Conservation (phyloP, 1,284 basidiomycete genomes). For the Ustilago lituana region DNA sequence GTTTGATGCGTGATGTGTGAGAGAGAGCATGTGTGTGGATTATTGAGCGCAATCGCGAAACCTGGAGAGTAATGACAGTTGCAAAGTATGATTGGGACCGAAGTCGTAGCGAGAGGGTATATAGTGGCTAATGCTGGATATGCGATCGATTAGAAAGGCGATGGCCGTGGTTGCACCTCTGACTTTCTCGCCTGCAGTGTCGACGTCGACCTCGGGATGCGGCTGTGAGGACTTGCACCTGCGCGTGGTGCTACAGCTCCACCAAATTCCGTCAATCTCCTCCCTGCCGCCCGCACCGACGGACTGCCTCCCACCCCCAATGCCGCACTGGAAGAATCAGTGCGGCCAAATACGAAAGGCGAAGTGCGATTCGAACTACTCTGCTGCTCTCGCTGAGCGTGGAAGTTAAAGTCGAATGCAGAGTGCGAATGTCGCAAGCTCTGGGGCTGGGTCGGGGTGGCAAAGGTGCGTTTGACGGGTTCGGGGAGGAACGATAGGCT, state of each 20-base stretch:
- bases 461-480: constrained; percentile 33
- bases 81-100: too few species aligned
- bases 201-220: constrained; percentile 23
- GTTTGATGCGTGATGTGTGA: too few species aligned
- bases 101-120: too few species aligned
- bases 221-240: constrained; percentile 13
- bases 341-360: constrained; percentile 23
- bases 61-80: too few species aligned
- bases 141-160: constrained; percentile 7
- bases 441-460: constrained; percentile 1
- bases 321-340: neutral
- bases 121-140: neutral
- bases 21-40: too few species aligned
- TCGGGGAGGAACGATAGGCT: constrained; percentile 13
- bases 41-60: too few species aligned
- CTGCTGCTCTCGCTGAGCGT: neutral
- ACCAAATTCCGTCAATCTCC: constrained; percentile 25
- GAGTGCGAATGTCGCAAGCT: constrained; percentile 20
- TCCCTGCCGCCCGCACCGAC: constrained; percentile 2
- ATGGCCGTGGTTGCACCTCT: constrained; percentile 5
- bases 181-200: constrained; percentile 14
- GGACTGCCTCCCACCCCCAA: neutral
- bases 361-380: neutral
- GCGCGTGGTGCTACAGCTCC: neutral
- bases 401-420: constrained; percentile 21